A percentile compares a stretch with the other conserved stretches of the same genome.
Conservation (phyloP, 1,284 basidiomycete genomes). For the Ceratobasidium papillatum region DNA sequence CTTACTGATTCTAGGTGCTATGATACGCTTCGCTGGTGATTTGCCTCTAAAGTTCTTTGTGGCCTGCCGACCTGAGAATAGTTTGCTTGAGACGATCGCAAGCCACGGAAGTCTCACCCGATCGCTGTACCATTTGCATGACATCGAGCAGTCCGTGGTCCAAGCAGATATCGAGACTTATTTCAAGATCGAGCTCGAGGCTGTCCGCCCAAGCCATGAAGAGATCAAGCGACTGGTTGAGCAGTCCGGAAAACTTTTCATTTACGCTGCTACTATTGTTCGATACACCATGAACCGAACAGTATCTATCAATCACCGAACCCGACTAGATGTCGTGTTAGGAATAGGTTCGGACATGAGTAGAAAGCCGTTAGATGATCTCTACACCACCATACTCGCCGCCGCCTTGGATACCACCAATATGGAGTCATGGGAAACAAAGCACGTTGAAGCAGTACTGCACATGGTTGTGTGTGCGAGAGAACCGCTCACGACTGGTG, state of each 20-base stretch:
- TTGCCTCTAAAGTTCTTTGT: conserved; percentile 17
- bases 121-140: conserved; percentile 14
- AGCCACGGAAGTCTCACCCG: background rate
- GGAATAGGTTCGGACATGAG: background rate
- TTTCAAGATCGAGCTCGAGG: conserved; percentile 3
- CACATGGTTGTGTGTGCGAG: background rate
- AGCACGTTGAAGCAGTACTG: background rate
- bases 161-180: conserved; percentile 37
- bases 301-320: background rate
- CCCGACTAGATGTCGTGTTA: background rate
- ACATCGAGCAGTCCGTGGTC: conserved; percentile 37
- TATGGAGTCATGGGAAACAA: background rate
- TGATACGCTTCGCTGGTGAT: background rate
- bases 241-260: conserved; percentile 25
- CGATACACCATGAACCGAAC: background rate
- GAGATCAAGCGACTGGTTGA: conserved; percentile 20
- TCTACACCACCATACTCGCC: background rate
- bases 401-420: background rate
- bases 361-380: background rate
- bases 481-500: background rate
- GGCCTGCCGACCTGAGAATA: background rate
- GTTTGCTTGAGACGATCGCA: background rate
- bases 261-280: conserved; percentile 26
- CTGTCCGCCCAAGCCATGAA: background rate
- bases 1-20: background rate